phyloP scores from a whole-genome alignment of 805 yeast species.

The Komagataella mondaviorum region DNA sequence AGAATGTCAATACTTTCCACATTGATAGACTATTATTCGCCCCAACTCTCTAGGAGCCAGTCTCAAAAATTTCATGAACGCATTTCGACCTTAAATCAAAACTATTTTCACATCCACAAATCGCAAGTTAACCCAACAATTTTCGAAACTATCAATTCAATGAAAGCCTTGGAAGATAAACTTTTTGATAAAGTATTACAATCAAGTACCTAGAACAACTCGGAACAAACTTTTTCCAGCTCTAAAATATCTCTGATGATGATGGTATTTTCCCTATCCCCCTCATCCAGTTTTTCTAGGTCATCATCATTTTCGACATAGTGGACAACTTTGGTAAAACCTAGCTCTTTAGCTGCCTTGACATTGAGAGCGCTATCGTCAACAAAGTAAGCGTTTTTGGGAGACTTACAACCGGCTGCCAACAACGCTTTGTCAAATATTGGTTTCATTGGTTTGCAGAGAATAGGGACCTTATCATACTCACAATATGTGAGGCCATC shows the following conservation, averaged over 20 bases:
- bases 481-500: constrained; percentile 94
- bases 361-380: constrained; percentile 83
- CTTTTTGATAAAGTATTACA: neutral
- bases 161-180: neutral
- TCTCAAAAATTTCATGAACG: neutral
- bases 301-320: constrained; percentile 61
- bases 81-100: neutral
- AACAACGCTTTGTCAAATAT: constrained; percentile 54
- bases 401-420: constrained; percentile 43
- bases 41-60: neutral
- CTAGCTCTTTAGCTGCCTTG: constrained; percentile 54
- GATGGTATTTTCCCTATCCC: constrained; percentile 25
- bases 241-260: constrained; percentile 48
- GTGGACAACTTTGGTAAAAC: constrained; percentile 63
- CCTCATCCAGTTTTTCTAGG: constrained; percentile 17
- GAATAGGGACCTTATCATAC: constrained; percentile 52
- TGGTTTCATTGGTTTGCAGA: constrained; percentile 80
- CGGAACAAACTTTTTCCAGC: constrained; percentile 34
- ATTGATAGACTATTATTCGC: neutral
- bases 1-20: neutral
- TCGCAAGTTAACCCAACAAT: neutral
- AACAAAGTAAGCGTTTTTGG: constrained; percentile 51
- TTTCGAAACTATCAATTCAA: neutral
- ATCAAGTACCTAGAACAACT: constrained; percentile 23
- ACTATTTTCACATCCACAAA: neutral